phyloP scores from a whole-genome alignment of 2,329 filamentous ascomycete species.

The Phoma sp. region DNA sequence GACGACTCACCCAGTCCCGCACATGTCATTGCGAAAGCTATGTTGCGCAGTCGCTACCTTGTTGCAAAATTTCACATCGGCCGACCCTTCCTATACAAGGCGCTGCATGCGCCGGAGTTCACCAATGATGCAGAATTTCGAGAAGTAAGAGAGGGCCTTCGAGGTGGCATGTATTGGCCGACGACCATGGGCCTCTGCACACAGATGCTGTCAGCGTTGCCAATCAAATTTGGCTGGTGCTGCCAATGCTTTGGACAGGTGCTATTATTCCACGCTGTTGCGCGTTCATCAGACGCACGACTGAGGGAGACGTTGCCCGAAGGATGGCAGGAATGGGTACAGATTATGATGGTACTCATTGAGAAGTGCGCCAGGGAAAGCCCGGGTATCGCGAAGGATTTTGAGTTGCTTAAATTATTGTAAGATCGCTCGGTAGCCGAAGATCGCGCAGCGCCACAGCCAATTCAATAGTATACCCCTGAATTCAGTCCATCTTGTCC shows the following conservation, averaged over 20 bases:
- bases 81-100: conserved; percentile 49
- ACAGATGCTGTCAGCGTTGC: conserved; percentile 46
- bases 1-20: conserved; percentile 43
- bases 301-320: conserved; percentile 42
- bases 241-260: conserved; percentile 49
- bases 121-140: conserved; percentile 43
- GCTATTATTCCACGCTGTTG: conserved; percentile 43
- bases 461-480: background rate
- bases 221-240: conserved; percentile 50
- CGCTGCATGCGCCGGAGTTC: conserved; percentile 40
- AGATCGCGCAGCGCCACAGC: conserved; percentile 10
- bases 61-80: conserved; percentile 50
- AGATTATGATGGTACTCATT: conserved; percentile 46
- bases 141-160: conserved; percentile 38
- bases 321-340: conserved; percentile 47
- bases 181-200: conserved; percentile 46
- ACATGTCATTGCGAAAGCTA: conserved; percentile 49
- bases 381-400: conserved; percentile 46
- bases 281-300: conserved; percentile 36
- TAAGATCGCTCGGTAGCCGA: conserved; percentile 17
- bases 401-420: conserved; percentile 42
- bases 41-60: conserved; percentile 48
- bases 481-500: background rate
- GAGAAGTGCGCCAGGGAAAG: conserved; percentile 43
- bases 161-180: conserved; percentile 48